A percentile compares a stretch with the other conserved stretches of the same genome.
Evolutionary conservation across 2,329 filamentous ascomycete genomes (phyloP).

Genomic region (Fusarium papillatum): DNA sequence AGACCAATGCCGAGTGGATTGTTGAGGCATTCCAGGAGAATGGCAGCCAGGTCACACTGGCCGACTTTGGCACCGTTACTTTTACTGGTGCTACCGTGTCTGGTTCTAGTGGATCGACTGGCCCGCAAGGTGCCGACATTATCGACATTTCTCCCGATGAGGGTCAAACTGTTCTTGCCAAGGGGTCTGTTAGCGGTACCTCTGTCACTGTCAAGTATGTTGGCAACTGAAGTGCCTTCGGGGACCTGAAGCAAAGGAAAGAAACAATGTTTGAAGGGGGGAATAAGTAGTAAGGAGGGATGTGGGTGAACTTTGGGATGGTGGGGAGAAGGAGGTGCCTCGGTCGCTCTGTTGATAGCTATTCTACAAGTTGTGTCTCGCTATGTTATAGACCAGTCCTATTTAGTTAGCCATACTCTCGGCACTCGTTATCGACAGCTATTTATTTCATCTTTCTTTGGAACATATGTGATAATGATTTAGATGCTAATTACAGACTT

Average conservation of each 20-base stretch:
- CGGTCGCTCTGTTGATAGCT: neutral
- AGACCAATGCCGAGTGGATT: slow-evolving; percentile 74
- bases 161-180: slow-evolving; percentile 9
- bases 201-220: slow-evolving; percentile 13
- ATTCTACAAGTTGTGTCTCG: neutral
- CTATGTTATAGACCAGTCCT: neutral
- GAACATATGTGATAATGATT: neutral
- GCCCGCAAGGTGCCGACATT: slow-evolving; percentile 4
- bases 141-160: slow-evolving; percentile 14
- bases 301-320: neutral
- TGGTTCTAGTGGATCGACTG: slow-evolving; percentile 22
- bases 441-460: neutral
- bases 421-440: neutral
- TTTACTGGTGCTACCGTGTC: slow-evolving; percentile 42
- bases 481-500: neutral
- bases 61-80: slow-evolving; percentile 47
- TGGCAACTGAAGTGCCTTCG: neutral
- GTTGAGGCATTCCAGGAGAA: slow-evolving; percentile 60
- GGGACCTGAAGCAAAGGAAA: neutral
- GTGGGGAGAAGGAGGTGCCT: neutral
- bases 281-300: neutral
- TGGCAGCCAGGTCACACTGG: slow-evolving; percentile 43
- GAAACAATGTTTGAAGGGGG: neutral
- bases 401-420: neutral
- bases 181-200: slow-evolving; percentile 7